Evolutionary conservation across 441 rosid species (phyloP), one percentile per base, ranked within the genome.

Genomic region (Gossypium lobatum): DNA sequence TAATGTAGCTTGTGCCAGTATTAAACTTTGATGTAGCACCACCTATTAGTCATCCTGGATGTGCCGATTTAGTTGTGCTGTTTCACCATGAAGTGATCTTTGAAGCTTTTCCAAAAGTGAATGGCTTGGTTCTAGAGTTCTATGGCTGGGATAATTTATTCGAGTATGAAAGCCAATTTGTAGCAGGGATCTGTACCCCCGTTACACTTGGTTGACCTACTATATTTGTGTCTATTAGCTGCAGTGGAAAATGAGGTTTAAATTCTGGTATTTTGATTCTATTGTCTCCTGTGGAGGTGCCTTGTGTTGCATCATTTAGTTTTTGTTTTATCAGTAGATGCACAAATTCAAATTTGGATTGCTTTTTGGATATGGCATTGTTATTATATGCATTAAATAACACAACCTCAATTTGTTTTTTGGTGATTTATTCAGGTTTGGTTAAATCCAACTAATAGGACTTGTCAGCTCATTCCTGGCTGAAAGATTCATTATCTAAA

Each of bases 191-290:
- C 58, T 48, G 18, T 67, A 48, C 31, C 58, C 16, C 50, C n/a
- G 57, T 25, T 14, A 48, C n/a, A 25, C 39, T 50, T 50, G 21
- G 60, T 48, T 25, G 58, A 48, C 71, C 21, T 67, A 42, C 45
- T 67, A 67, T n/a, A 52, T 1, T 64, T n/a, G 23, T 6, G 21
- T 48, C 57, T 48, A 14, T 14, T 67, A 50, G 42, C 2, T 50
- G 21, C 3, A 0, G 45, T 50, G 42, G 42, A n/a, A 37, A 50
- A 50, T 26, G n/a, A 50, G 60, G 42, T 25, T 31, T 23, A 46
- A 23, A 46, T 42, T 67, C 23, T 3, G 45, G 59, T 48, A 50
- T 67, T 25, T 68, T 68, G 72, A 16, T 68, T 50, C 45, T 68
- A 13, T 16, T n/a, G 23, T 68, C 72, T n/a, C 59, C 16, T 8